Conservation (phyloP, 2,329 filamentous ascomycete species). For the Fusarium sp. region DNA sequence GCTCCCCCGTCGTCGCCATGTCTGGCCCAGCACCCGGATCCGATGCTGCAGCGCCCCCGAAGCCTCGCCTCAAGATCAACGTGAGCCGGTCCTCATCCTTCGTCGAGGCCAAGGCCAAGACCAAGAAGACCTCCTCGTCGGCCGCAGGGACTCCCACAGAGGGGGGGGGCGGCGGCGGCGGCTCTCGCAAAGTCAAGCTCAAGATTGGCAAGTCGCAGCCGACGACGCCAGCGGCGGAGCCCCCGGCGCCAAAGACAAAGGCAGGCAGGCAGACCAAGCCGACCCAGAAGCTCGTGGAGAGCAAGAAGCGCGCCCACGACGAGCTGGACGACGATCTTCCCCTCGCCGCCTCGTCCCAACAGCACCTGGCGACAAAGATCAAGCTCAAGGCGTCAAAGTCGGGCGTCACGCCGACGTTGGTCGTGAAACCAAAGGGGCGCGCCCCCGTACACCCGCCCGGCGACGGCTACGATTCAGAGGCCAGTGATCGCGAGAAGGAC, state of each 20-base stretch:
- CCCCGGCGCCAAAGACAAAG: constrained; percentile 60
- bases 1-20: constrained; percentile 39
- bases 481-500: constrained; percentile 86
- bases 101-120: constrained; percentile 35
- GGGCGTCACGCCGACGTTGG: constrained; percentile 49
- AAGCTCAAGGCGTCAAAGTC: constrained; percentile 57
- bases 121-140: constrained; percentile 32
- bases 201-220: constrained; percentile 53
- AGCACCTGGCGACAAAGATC: constrained; percentile 59
- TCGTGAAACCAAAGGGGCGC: constrained; percentile 71
- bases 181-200: constrained; percentile 53
- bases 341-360: constrained; percentile 38
- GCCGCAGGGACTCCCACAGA: constrained; percentile 44
- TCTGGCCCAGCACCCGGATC: constrained; percentile 38
- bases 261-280: constrained; percentile 67
- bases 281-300: constrained; percentile 63
- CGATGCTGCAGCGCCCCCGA: constrained; percentile 42
- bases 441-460: constrained; percentile 74
- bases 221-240: constrained; percentile 48
- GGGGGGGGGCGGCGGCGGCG: constrained; percentile 37
- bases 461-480: constrained; percentile 95
- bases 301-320: constrained; percentile 68
- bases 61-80: constrained; percentile 53
- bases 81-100: constrained; percentile 50
- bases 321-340: constrained; percentile 58